phyloP scores from a whole-genome alignment of 495 filamentous ascomycete species.

The Penicillium odoratum region DNA sequence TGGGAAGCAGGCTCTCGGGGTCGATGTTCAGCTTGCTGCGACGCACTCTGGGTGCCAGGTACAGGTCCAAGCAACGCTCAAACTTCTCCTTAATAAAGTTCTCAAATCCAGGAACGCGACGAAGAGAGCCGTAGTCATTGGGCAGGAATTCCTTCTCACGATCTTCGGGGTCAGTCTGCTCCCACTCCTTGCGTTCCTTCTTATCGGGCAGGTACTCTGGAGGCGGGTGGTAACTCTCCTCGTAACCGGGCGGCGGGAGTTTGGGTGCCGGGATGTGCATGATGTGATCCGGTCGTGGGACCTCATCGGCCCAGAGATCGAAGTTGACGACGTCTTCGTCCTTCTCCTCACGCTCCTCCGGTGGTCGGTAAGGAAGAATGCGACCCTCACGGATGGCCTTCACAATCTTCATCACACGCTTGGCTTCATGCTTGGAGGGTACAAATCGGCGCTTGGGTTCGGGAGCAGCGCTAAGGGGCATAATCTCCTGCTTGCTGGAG shows the following conservation, averaged over 20 bases:
- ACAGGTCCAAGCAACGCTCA: slow-evolving; percentile 91
- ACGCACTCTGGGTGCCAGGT: slow-evolving; percentile 87
- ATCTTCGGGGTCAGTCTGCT: slow-evolving; percentile 85
- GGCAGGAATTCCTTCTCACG: slow-evolving; percentile 87
- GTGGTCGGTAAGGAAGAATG: slow-evolving; percentile 87
- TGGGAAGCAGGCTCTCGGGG: slow-evolving; percentile 87
- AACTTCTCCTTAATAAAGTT: slow-evolving; percentile 92
- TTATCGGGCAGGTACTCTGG: slow-evolving; percentile 87
- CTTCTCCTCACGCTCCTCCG: slow-evolving; percentile 69
- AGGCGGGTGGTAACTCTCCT: slow-evolving; percentile 95
- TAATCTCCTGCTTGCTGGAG: slow-evolving; percentile 81
- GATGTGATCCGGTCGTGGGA: slow-evolving; percentile 73
- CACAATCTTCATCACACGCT: slow-evolving; percentile 97
- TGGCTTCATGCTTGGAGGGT: slow-evolving; percentile 97
- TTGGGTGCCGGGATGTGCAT: slow-evolving; percentile 99
- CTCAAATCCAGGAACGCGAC: slow-evolving; percentile 92
- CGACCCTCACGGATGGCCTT: slow-evolving; percentile 92
- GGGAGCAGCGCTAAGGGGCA: slow-evolving; percentile 91
- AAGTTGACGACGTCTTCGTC: slow-evolving; percentile 72
- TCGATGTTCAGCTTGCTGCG: slow-evolving; percentile 96
- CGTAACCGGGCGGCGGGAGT: slow-evolving; percentile 88
- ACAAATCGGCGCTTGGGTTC: slow-evolving; percentile 95
- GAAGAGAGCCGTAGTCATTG: slow-evolving; percentile 73
- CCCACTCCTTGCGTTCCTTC: slow-evolving; percentile 85
- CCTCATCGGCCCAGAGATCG: slow-evolving; percentile 94